Evolutionary conservation across 2,329 filamentous ascomycete species (phyloP).

Genomic region (Aspergillus pseudotamarii): DNA sequence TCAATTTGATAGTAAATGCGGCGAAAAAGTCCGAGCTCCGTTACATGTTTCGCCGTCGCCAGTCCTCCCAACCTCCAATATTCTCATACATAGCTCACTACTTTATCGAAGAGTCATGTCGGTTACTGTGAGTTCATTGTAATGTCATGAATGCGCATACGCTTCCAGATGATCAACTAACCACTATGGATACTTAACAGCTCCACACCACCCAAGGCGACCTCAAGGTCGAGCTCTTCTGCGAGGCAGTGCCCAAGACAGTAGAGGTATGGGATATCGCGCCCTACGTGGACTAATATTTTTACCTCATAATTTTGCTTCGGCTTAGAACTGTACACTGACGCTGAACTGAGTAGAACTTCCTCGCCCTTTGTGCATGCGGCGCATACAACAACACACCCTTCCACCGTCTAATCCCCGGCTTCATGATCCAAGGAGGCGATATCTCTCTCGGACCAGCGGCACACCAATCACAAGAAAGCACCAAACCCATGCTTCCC

Average conservation of each 20-base stretch:
- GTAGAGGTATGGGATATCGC: conserved; percentile 64
- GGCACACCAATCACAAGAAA: conserved; percentile 43
- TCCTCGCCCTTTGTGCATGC: conserved; percentile 66
- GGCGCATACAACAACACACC: conserved; percentile 63
- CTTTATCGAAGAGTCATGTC: conserved; percentile 28
- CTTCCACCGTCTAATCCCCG: conserved; percentile 65
- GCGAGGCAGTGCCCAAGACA: conserved; percentile 90
- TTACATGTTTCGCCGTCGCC: conserved; percentile 10
- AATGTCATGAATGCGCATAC: not conserved
- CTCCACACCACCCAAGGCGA: conserved; percentile 88
- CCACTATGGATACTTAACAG: conserved; percentile 25
- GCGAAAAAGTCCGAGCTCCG: not conserved
- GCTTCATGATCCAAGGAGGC: conserved; percentile 67
- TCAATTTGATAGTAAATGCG: not conserved
- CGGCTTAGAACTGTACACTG: not conserved
- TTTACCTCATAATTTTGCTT: not conserved
- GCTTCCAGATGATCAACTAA: not conserved
- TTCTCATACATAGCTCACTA: not conserved
- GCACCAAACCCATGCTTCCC: conserved; percentile 44
- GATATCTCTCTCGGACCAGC: conserved; percentile 51
- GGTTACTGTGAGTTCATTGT: conserved; percentile 32
- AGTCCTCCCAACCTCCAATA: not conserved
- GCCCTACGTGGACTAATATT: not conserved
- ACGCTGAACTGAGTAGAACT: conserved; percentile 51
- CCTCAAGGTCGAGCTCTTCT: conserved; percentile 95